Base-by-base conservation (phyloP, 192 early-diverging fungal genomes). In the Coemansia sp. region DNA sequence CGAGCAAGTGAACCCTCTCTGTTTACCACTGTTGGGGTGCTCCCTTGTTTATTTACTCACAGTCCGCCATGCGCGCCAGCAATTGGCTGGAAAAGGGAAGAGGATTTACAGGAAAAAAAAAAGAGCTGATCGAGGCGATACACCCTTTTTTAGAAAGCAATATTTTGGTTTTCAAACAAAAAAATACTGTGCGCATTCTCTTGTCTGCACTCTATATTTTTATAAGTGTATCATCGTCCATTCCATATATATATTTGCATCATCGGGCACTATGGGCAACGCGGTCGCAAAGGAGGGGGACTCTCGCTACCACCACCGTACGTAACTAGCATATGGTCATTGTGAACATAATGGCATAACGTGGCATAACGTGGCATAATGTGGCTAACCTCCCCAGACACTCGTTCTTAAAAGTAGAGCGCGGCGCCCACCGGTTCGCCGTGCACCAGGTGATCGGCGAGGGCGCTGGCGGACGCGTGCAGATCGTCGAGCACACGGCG, bases 391-490 rank as follows among this genome's bases (percentile, higher is more conserved):
- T 5, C 8, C 8, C 8, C 4, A 15, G 10, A 5, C 5, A 8
- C 14, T 15, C 1, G 4, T 35, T 38, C 4, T 23, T 45, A 32
- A 29, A 32, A 58, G 27, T 58, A 60, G 64, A 50, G 12, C 17
- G 61, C 20, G 43, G 90, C 32, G 70, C 92, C 34, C 68, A 78
- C 38, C 85, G 93, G 57, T 98, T 97, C 63, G 80, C 85, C 58
- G 75, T 95, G 40, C 70, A 91, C n/a, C 80, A 91, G 27, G 83
- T 83, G 4, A 89, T 98, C 21, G 90, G 92, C 2, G 90, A 89
- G 60, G 94, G 91, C 0, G 86, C 91, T 1, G 91, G 92, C 58
- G 93, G 92, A 21, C 91, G 89, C 74, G 85, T 92, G 20, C 88
- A 90, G 4, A 79, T 97, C 2, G 90, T 92, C 0, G 89, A 97